Evolutionary conservation across 2,329 filamentous ascomycete species (phyloP).

Genomic region (Pseudogymnoascus destructans): DNA sequence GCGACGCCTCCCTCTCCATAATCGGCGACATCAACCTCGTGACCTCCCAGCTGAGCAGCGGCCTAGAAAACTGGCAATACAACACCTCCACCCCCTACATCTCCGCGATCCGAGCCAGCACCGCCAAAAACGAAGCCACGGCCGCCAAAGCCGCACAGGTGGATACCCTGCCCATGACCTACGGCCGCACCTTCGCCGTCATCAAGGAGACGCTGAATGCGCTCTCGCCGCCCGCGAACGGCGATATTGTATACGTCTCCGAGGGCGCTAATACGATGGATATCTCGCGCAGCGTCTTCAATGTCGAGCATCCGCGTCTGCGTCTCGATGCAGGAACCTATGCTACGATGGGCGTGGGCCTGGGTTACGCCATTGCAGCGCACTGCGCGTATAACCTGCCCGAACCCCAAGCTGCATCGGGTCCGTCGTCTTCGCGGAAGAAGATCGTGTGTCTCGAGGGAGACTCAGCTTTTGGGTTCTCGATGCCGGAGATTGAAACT

Average conservation of each 20-base stretch:
- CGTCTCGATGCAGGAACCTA: conserved; percentile 45
- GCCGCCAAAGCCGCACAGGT: conserved; percentile 31
- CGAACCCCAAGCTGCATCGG: conserved; percentile 25
- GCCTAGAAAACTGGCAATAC: conserved; percentile 34
- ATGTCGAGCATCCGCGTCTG: conserved; percentile 39
- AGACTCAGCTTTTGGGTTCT: conserved; percentile 43
- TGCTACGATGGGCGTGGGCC: conserved; percentile 45
- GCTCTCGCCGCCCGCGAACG: conserved; percentile 32
- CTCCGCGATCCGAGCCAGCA: conserved; percentile 26
- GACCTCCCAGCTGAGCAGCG: conserved; percentile 32
- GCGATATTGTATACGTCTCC: conserved; percentile 40
- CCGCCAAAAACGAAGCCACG: conserved; percentile 34
- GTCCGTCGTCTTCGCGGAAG: conserved; percentile 27
- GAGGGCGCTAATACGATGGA: conserved; percentile 51
- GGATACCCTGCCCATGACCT: conserved; percentile 33
- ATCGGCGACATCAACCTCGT: conserved; percentile 39
- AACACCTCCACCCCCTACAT: conserved; percentile 26
- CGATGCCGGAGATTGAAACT: conserved; percentile 41
- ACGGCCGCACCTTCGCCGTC: conserved; percentile 37
- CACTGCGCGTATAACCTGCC: conserved; percentile 40
- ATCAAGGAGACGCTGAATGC: conserved; percentile 37
- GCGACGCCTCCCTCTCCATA: conserved; percentile 34
- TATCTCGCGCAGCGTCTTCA: conserved; percentile 41
- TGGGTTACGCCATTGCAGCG: conserved; percentile 44
- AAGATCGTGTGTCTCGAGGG: conserved; percentile 44